Evolutionary conservation across 2,329 filamentous ascomycete genomes (phyloP).

Genomic region (Nothophoma quercina): DNA sequence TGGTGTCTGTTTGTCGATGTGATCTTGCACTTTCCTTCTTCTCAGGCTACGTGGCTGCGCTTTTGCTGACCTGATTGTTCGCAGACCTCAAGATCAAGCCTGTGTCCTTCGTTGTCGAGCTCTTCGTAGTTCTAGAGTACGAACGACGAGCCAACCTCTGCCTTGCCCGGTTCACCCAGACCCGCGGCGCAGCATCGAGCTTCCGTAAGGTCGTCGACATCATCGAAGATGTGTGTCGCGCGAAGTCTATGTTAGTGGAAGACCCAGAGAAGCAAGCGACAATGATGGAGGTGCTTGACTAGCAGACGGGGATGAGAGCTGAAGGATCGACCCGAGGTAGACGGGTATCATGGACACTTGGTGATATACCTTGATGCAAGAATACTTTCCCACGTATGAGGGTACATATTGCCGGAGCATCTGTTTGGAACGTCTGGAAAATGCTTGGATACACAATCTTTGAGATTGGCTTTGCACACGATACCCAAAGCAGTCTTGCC

Average conservation of each 20-base stretch:
- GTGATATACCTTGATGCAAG: too few species aligned
- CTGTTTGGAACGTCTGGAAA: slow-evolving; percentile 8
- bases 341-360: not conserved
- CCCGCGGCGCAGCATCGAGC: slow-evolving; percentile 88
- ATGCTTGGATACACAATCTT: slow-evolving; percentile 15
- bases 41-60: not conserved
- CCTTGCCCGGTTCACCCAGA: slow-evolving; percentile 86
- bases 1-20: slow-evolving; percentile 25
- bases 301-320: slow-evolving; percentile 10
- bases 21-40: slow-evolving; percentile 21
- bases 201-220: slow-evolving; percentile 85
- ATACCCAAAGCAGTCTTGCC: not conserved
- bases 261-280: slow-evolving; percentile 57
- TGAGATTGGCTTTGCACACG: slow-evolving; percentile 1
- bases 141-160: slow-evolving; percentile 78
- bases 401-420: not conserved
- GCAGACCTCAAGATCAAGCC: slow-evolving; percentile 82
- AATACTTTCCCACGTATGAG: not conserved
- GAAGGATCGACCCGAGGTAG: not conserved
- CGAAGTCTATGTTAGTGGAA: slow-evolving; percentile 71
- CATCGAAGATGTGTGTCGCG: slow-evolving; percentile 72
- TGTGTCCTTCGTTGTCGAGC: slow-evolving; percentile 85
- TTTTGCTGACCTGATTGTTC: slow-evolving; percentile 69
- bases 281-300: slow-evolving; percentile 52
- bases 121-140: slow-evolving; percentile 89